Evolutionary conservation across 768 basidiomycete species (phyloP).

Genomic region (Lactarius akahatsu): DNA sequence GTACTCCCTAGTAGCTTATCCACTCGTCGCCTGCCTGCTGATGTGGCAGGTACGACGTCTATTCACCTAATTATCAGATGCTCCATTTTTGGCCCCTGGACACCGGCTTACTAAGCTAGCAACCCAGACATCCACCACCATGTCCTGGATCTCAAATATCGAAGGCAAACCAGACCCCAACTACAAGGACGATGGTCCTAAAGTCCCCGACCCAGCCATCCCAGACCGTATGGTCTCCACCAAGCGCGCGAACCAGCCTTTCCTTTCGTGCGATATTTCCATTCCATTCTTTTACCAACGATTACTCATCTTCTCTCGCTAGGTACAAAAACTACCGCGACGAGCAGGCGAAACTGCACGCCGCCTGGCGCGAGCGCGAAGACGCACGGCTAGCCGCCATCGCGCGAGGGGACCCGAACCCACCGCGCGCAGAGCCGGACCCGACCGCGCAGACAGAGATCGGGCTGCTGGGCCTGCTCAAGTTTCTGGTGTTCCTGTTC

Average conservation of each 20-base stretch:
- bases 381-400: conserved; percentile 70
- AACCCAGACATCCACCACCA: conserved; percentile 31
- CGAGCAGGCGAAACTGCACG: conserved; percentile 58
- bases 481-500: conserved; percentile 59
- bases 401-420: conserved; percentile 62
- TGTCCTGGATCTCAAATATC: conserved; percentile 68
- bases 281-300: too few species aligned
- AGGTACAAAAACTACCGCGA: conserved; percentile 65
- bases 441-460: conserved; percentile 70
- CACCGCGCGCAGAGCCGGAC: conserved; percentile 70
- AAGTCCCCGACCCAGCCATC: conserved; percentile 61
- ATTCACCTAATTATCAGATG: conserved; percentile 28
- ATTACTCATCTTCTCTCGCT: too few species aligned
- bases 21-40: conserved; percentile 11
- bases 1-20: conserved; percentile 27
- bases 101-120: not conserved
- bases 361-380: conserved; percentile 68
- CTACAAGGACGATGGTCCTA: conserved; percentile 42
- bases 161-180: conserved; percentile 36
- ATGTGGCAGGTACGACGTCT: conserved; percentile 11
- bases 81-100: conserved; percentile 13
- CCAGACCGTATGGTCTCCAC: conserved; percentile 70
- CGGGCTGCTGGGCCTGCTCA: conserved; percentile 61
- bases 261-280: conserved; percentile 56
- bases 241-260: conserved; percentile 84